Percentiles rank a stretch among this genome's conserved stretches.
phyloP scores from a whole-genome alignment of 1,139 yeast species.

The Kodamaea plutei region DNA sequence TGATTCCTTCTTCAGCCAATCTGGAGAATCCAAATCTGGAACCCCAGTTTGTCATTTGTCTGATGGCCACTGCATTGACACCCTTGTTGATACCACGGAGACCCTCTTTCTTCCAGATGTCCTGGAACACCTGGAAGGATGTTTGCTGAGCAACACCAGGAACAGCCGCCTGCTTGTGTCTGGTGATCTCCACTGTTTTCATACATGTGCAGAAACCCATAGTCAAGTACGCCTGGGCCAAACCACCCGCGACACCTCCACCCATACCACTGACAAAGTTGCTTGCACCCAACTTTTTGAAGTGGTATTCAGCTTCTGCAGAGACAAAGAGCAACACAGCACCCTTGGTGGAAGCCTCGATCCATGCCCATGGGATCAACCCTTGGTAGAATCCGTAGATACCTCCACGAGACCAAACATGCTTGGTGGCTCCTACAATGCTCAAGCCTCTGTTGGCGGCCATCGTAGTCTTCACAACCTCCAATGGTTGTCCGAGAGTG shows the following conservation, averaged over 20 bases:
- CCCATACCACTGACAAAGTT: conserved; percentile 84
- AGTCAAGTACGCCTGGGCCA: conserved; percentile 92
- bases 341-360: conserved; percentile 98
- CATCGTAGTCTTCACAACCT: conserved; percentile 95
- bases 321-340: conserved; percentile 94
- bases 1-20: conserved; percentile 82
- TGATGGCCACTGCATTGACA: conserved; percentile 97
- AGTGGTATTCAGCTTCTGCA: conserved; percentile 83
- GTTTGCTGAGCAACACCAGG: conserved; percentile 67
- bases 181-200: conserved; percentile 96
- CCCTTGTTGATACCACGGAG: conserved; percentile 94
- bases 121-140: conserved; percentile 80
- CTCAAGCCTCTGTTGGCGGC: conserved; percentile 85
- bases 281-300: conserved; percentile 59
- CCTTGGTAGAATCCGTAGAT: conserved; percentile 91
- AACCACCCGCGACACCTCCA: conserved; percentile 94
- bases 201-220: conserved; percentile 98
- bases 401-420: conserved; percentile 94
- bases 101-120: conserved; percentile 81
- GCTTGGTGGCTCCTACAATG: conserved; percentile 61
- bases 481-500: conserved; percentile 93
- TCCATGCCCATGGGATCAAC: conserved; percentile 99
- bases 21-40: conserved; percentile 92
- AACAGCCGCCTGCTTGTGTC: conserved; percentile 69
- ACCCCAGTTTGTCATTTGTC: conserved; percentile 99